Conservation (phyloP, 176 grass and related monocot species). For the Musa acuminata region DNA sequence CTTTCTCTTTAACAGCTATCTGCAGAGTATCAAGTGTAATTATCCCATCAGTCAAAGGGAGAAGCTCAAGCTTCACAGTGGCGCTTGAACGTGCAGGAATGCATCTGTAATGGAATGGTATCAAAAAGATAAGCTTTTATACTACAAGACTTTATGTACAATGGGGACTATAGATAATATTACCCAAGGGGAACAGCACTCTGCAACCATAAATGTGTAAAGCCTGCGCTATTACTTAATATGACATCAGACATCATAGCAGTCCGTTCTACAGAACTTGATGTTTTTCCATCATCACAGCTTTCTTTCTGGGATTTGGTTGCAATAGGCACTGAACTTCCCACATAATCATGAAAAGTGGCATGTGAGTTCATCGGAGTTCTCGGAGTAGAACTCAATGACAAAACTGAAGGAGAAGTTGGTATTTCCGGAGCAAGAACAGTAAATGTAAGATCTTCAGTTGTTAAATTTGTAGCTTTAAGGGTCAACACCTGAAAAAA, state of each 20-base stretch:
- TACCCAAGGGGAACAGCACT: conserved; percentile 94
- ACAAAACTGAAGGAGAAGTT: conserved; percentile 65
- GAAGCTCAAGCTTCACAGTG: conserved; percentile 83
- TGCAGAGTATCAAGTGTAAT: conserved; percentile 90
- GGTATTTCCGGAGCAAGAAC: conserved; percentile 88
- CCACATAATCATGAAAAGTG: conserved; percentile 30
- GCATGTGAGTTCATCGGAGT: conserved; percentile 45
- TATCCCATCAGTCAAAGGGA: conserved; percentile 91
- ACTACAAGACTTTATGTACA: not conserved
- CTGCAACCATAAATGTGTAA: conserved; percentile 94
- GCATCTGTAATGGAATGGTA: conserved; percentile 36
- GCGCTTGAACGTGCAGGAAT: conserved; percentile 78
- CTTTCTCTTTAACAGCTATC: conserved; percentile 93
- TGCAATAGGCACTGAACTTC: conserved; percentile 38
- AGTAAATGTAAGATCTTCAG: conserved; percentile 82
- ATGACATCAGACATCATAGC: conserved; percentile 4
- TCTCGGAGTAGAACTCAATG: conserved; percentile 70
- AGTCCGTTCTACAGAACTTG: not conserved
- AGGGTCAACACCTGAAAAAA: conserved; percentile 80
- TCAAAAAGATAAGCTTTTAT: not conserved
- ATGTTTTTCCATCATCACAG: conserved; percentile 40
- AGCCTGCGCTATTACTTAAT: conserved; percentile 38
- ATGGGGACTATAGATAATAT: conserved; percentile 8
- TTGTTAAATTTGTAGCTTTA: conserved; percentile 93
- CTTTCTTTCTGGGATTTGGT: conserved; percentile 41